A percentile compares a stretch with the other conserved stretches of the same genome.
Conservation (phyloP, 345 rosid genomes). For the Luvunga scandens region DNA sequence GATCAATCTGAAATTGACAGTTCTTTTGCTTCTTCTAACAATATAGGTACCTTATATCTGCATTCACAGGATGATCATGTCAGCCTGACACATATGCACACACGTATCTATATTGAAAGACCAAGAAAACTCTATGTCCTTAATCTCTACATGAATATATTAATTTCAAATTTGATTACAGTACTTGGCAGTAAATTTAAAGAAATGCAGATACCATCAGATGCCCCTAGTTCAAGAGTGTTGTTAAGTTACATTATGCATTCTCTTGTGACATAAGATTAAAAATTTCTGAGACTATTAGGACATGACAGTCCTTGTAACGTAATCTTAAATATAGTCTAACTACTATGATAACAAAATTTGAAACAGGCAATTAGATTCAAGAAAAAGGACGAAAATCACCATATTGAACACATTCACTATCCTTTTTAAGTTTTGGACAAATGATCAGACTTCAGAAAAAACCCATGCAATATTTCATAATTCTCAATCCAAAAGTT, state of each 20-base stretch:
- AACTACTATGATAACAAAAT: neutral
- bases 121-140: neutral
- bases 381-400: neutral
- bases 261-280: slow-evolving; percentile 4
- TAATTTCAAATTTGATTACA: no score
- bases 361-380: neutral
- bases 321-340: slow-evolving; percentile 1
- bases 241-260: neutral
- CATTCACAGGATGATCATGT: slow-evolving; percentile 13
- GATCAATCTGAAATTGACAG: neutral
- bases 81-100: neutral
- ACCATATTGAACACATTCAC: neutral
- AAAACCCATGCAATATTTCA: neutral
- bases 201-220: slow-evolving; percentile 6
- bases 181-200: no score
- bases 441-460: neutral
- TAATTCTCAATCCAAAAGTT: neutral
- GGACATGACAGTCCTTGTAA: neutral
- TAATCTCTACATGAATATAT: no score
- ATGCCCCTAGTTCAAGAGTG: slow-evolving; percentile 16
- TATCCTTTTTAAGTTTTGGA: neutral
- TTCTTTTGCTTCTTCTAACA: neutral
- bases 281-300: neutral
- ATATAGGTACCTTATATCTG: neutral
- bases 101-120: neutral